A percentile compares a stretch with the other conserved stretches of the same genome.
These are phyloP conservation scores for Digitaria exilis DNA, from an alignment of 202 grass and related monocot species.

Conservation along the genomic window DNA sequence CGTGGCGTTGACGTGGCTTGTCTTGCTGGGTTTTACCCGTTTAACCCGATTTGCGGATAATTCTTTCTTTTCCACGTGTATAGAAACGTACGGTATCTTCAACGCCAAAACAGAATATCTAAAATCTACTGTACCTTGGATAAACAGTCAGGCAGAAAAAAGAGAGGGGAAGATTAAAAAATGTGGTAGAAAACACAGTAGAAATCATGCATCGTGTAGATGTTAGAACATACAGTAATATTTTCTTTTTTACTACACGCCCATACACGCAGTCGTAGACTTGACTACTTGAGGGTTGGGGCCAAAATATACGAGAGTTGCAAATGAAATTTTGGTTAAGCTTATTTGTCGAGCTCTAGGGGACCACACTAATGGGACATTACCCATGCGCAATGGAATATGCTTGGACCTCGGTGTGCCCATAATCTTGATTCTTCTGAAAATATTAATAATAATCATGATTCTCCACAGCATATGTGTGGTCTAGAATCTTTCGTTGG, in stretches of 20 bases:
- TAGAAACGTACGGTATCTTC: not conserved
- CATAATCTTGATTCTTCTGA: not conserved
- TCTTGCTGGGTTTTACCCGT: not conserved
- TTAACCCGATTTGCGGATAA: conserved; percentile 21
- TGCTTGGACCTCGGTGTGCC: not conserved
- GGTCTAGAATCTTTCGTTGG: not conserved
- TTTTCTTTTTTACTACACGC: not conserved
- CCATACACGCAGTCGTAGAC: not conserved
- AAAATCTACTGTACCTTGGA: not conserved
- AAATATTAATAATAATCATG: not conserved
- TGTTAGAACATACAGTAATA: not conserved
- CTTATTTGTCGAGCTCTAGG: not conserved
- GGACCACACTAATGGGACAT: not conserved
- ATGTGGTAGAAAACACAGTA: not conserved
- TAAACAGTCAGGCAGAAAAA: not conserved
- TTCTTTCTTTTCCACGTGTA: not conserved
- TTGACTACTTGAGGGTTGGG: too few relatives aligned
- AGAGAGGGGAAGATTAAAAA: not conserved
- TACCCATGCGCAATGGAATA: not conserved
- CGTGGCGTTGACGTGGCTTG: too few relatives aligned
- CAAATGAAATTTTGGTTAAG: not conserved
- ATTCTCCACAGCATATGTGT: not conserved
- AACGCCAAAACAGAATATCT: not conserved
- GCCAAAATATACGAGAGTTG: not conserved
- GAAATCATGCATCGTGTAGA: not conserved